These are phyloP conservation scores for Coleophoma crateriformis DNA, from an alignment of 2,329 filamentous ascomycete species.

Conservation along the genomic window DNA sequence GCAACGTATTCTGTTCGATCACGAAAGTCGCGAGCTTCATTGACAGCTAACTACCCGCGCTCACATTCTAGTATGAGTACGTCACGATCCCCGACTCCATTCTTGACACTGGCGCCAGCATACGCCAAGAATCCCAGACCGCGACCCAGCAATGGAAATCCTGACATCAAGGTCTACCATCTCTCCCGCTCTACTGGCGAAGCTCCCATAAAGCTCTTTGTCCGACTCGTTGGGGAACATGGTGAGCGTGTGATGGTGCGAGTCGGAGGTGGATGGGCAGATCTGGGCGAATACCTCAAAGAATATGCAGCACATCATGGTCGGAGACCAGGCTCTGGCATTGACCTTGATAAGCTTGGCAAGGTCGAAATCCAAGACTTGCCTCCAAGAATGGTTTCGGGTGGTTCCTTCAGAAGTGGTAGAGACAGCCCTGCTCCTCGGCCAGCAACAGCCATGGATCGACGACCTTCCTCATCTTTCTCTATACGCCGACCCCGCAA, in stretches of 20 bases:
- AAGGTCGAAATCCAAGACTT: constrained; percentile 55
- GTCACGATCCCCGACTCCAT: constrained; percentile 53
- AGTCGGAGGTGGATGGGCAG: constrained; percentile 96
- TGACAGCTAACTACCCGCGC: constrained; percentile 18
- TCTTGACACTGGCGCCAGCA: constrained; percentile 64
- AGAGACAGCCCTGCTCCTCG: constrained; percentile 35
- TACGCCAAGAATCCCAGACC: constrained; percentile 39
- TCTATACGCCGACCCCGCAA: constrained; percentile 21
- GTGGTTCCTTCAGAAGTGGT: constrained; percentile 14
- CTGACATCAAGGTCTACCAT: constrained; percentile 89
- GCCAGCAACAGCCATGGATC: constrained; percentile 17
- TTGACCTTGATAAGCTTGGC: constrained; percentile 33
- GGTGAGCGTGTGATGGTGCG: constrained; percentile 96
- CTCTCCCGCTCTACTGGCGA: constrained; percentile 78
- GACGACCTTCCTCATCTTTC: constrained; percentile 20
- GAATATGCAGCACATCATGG: constrained; percentile 92
- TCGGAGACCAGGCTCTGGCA: constrained; percentile 45
- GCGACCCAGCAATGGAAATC: constrained; percentile 45
- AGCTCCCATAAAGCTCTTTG: constrained; percentile 88
- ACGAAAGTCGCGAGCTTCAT: constrained; percentile 27
- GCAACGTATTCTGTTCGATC: constrained; percentile 25
- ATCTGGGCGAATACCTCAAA: constrained; percentile 88
- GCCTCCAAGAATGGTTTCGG: constrained; percentile 29
- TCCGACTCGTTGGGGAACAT: constrained; percentile 83
- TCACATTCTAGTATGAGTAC: constrained; percentile 25